Percentiles rank a stretch among this genome's conserved stretches.
Evolutionary conservation across 164 flowering plant species (phyloP).

Genomic region (Stephania cephalantha): DNA sequence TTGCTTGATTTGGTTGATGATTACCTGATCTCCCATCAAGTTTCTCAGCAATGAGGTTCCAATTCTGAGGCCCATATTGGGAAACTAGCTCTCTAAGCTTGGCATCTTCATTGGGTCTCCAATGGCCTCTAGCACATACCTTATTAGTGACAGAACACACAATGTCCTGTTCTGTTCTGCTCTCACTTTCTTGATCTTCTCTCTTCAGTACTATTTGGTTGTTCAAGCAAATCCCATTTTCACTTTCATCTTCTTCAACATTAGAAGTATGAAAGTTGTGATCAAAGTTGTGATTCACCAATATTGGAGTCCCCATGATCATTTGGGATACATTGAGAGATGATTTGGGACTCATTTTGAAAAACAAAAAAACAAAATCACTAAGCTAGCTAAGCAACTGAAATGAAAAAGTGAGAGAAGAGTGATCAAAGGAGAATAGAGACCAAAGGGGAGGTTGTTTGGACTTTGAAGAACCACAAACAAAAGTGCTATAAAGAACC

Average conservation of each 20-base stretch:
- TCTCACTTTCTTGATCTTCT: slow-evolving; percentile 4
- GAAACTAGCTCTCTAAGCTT: slow-evolving; percentile 25
- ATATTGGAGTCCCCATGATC: not conserved
- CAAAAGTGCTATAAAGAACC: not conserved
- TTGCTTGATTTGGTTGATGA: not conserved
- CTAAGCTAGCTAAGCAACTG: not conserved
- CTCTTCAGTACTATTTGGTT: not conserved
- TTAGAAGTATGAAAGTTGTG: slow-evolving; percentile 8
- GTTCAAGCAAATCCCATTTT: slow-evolving; percentile 8
- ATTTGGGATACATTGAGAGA: slow-evolving; percentile 4
- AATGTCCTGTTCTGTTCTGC: not conserved
- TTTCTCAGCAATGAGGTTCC: slow-evolving; percentile 30
- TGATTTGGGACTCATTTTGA: slow-evolving; percentile 11
- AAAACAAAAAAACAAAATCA: not conserved
- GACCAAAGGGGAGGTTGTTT: not conserved
- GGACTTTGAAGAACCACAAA: not conserved
- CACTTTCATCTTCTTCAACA: slow-evolving; percentile 6
- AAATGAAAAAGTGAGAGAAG: slow-evolving; percentile 2
- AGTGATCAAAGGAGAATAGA: slow-evolving; percentile 8
- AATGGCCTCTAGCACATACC: slow-evolving; percentile 25
- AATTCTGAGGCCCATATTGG: slow-evolving; percentile 29
- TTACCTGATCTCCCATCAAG: slow-evolving; percentile 29
- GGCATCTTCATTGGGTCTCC: slow-evolving; percentile 29
- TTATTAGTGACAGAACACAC: slow-evolving; percentile 4
- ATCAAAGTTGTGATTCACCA: slow-evolving; percentile 1